A percentile compares a stretch with the other conserved stretches of the same genome.
These are phyloP conservation scores for Ottelia alismoides DNA, from an alignment of 106 monocot genomes.

Conservation along the genomic window DNA sequence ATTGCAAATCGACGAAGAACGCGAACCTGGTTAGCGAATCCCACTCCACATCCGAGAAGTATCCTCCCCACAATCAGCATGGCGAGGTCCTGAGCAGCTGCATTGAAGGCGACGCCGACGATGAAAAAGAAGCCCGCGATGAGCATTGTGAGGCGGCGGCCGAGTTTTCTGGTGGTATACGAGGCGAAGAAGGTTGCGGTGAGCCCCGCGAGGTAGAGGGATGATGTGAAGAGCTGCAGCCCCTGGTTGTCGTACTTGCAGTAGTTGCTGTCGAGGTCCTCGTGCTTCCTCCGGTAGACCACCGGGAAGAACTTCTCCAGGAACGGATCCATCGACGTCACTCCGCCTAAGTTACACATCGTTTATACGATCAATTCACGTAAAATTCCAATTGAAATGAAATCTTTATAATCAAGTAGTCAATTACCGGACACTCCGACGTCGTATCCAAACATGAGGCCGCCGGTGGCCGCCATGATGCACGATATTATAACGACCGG, in stretches of 20 bases:
- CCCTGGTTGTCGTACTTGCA: slow-evolving; percentile 75
- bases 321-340: slow-evolving; percentile 13
- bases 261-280: slow-evolving; percentile 50
- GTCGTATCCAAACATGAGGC: slow-evolving; percentile 17
- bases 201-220: slow-evolving; percentile 58
- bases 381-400: too few relatives aligned
- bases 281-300: too few relatives aligned
- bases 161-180: slow-evolving; percentile 38
- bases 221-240: slow-evolving; percentile 72
- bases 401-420: too few relatives aligned
- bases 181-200: slow-evolving; percentile 57
- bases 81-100: slow-evolving; percentile 18
- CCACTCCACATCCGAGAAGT: slow-evolving; percentile 33
- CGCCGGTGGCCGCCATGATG: slow-evolving; percentile 75
- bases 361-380: too few relatives aligned
- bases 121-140: slow-evolving; percentile 26
- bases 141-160: slow-evolving; percentile 52
- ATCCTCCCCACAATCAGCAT: slow-evolving; percentile 41
- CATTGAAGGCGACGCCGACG: slow-evolving; percentile 21
- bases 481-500: slow-evolving; percentile 63
- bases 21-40: slow-evolving; percentile 45
- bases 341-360: too few relatives aligned
- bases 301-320: slow-evolving; percentile 15
- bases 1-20: too few relatives aligned
- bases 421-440: slow-evolving; percentile 58